Conservation (phyloP, 2,329 filamentous ascomycete species). For the Aspergillus ustus region DNA sequence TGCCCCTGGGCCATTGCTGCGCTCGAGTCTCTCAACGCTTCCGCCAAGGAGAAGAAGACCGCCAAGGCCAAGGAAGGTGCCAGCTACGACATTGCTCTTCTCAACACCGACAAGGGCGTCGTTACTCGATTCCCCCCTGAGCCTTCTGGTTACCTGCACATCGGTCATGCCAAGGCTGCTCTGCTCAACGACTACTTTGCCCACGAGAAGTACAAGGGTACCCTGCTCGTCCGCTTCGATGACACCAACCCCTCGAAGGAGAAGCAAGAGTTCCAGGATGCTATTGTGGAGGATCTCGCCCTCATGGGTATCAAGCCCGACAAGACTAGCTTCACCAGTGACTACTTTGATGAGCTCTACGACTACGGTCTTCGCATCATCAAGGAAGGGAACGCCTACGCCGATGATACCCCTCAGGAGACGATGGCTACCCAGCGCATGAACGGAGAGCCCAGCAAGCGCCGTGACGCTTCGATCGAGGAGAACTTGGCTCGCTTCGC, state of each 20-base stretch:
- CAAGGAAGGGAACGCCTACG: conserved; percentile 85
- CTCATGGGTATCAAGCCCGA: conserved; percentile 93
- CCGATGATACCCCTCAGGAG: conserved; percentile 90
- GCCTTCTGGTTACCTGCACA: conserved; percentile 94
- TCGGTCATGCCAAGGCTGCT: conserved; percentile 93
- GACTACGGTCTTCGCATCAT: conserved; percentile 84
- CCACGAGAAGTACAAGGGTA: conserved; percentile 89
- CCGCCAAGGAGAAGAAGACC: conserved; percentile 70
- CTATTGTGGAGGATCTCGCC: conserved; percentile 87
- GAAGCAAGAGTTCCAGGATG: conserved; percentile 93
- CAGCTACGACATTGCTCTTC: conserved; percentile 86
- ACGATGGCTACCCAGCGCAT: conserved; percentile 84
- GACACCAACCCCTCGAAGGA: conserved; percentile 98
- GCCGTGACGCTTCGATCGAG: conserved; percentile 77
- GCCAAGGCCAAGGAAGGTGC: conserved; percentile 75
- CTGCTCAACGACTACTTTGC: conserved; percentile 96
- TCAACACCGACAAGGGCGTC: conserved; percentile 84
- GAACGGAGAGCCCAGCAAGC: conserved; percentile 79
- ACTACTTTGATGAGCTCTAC: conserved; percentile 94
- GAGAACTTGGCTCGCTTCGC: conserved; percentile 86
- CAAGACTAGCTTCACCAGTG: conserved; percentile 83
- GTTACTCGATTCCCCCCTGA: conserved; percentile 92
- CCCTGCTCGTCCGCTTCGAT: conserved; percentile 88
- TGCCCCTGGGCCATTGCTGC: conserved; percentile 76
- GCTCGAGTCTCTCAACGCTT: conserved; percentile 70